Conservation (phyloP, 768 basidiomycete species). For the Mycena venus region DNA sequence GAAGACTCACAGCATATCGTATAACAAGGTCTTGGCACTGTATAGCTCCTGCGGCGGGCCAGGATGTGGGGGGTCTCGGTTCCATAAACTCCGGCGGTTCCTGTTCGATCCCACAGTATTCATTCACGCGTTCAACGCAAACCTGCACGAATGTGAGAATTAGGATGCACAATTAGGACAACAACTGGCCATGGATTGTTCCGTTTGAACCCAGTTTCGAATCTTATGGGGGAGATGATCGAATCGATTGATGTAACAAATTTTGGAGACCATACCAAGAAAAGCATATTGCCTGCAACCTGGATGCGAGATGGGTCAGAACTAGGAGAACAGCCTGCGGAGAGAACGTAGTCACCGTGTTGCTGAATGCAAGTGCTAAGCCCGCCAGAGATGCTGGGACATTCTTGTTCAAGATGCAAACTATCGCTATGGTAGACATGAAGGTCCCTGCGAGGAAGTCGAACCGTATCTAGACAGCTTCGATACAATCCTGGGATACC, state of each 20-base stretch:
- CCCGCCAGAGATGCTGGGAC: slow-evolving; percentile 88
- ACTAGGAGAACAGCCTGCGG: background rate
- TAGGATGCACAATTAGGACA: background rate
- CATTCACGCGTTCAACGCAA: slow-evolving; percentile 89
- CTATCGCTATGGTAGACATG: slow-evolving; percentile 75
- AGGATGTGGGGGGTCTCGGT: slow-evolving; percentile 82
- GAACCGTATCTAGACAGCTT: slow-evolving; percentile 73
- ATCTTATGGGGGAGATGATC: slow-evolving; percentile 56
- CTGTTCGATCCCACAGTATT: slow-evolving; percentile 82
- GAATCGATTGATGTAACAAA: background rate
- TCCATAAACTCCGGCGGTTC: slow-evolving; percentile 90
- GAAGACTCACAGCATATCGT: slow-evolving; percentile 60
- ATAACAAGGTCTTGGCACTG: slow-evolving; percentile 71
- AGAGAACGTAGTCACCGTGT: slow-evolving; percentile 62
- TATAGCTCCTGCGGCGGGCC: slow-evolving; percentile 84
- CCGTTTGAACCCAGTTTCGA: slow-evolving; percentile 85
- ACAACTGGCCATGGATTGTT: slow-evolving; percentile 86
- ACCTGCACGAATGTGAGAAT: slow-evolving; percentile 59
- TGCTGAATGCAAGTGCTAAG: slow-evolving; percentile 88
- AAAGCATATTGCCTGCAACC: slow-evolving; percentile 72
- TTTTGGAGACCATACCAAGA: slow-evolving; percentile 58
- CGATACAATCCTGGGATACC: background rate
- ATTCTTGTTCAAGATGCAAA: slow-evolving; percentile 75
- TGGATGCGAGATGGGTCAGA: background rate
- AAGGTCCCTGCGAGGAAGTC: slow-evolving; percentile 80